These are phyloP conservation scores for Ophiocordyceps unilateralis DNA, from an alignment of 2,329 filamentous ascomycete species.

Conservation along the genomic window DNA sequence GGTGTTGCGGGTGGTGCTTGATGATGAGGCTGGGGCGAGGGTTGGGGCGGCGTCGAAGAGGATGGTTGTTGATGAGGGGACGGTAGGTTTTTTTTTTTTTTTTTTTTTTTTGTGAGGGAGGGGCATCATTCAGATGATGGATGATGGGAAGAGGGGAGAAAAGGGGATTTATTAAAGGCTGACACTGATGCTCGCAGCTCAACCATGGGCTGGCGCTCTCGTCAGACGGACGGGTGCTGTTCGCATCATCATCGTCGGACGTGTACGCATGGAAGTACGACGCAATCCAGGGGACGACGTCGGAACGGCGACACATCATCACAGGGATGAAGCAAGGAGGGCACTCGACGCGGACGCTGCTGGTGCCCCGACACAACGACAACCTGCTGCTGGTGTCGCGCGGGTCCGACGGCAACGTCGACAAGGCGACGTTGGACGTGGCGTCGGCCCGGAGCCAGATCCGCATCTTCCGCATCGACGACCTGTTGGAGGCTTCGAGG, in stretches of 20 bases:
- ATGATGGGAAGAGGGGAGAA: background rate
- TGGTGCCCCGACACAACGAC: slow-evolving; percentile 32
- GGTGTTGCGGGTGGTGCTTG: slow-evolving; percentile 16
- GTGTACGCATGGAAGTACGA: slow-evolving; percentile 47
- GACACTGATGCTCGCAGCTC: slow-evolving; percentile 13
- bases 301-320: slow-evolving; percentile 29
- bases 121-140: too few relatives aligned
- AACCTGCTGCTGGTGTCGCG: slow-evolving; percentile 43
- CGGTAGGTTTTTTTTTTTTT: background rate
- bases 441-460: slow-evolving; percentile 41
- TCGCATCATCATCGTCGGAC: slow-evolving; percentile 31
- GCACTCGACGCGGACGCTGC: slow-evolving; percentile 45
- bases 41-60: slow-evolving; percentile 12
- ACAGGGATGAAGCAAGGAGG: slow-evolving; percentile 37
- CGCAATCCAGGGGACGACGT: slow-evolving; percentile 25
- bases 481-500: slow-evolving; percentile 9
- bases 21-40: slow-evolving; percentile 9
- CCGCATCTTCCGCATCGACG: slow-evolving; percentile 25
- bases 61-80: slow-evolving; percentile 3
- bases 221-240: slow-evolving; percentile 26
- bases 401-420: slow-evolving; percentile 42
- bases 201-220: slow-evolving; percentile 33
- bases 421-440: slow-evolving; percentile 27
- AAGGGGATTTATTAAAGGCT: too few relatives aligned
- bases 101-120: too few relatives aligned